Base-by-base conservation (phyloP, 2,329 filamentous ascomycete species). In the Pseudogymnoascus sp. region DNA sequence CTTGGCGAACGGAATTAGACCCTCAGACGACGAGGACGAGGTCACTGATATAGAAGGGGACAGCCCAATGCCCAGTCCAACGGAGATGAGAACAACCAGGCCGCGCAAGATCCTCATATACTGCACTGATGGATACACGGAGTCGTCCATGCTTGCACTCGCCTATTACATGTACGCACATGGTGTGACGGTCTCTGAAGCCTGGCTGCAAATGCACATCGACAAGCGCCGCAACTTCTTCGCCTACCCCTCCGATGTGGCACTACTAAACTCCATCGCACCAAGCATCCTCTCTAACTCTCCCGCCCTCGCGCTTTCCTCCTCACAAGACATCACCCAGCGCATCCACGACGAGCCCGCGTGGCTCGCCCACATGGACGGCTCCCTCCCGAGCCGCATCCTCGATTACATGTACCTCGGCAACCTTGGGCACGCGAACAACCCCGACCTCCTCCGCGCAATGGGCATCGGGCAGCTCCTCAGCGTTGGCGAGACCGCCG, bases 391-490 rank as follows among this genome's bases (percentile, higher is more conserved):
- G 0, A 96, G 91, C 71, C 85, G 93, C 12, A 84, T 99, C 39
- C 77, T 96, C 42, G 88, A 92, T 61, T 97, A 97, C 72, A 92
- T 99, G 87, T 99, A 99, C 72, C 83, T 99, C 11, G 94, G 94
- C 1, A 97, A 97, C 69, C 80, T 97, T 14, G 86, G 85, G 0
- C 94, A 99, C 72, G 94, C 94, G 6, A 97, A 97, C 72, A 97
- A 97, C 69, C 91, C 92, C 0, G 89, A 90, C 62, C 78, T 99
- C 33, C 77, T 99, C 33, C 82, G 80, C 65, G 84, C 87, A 49
- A 77, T 99, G 64, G 93, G 93, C 0, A 96, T 99, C 64, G 83
- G 82, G 12, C 90, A 95, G 69, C 87, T 99, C 45, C 79, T 99
- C 28, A 97, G 92, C 69, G 92, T 99, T 30, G 94, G 94, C 2